These are phyloP conservation scores for Torulaspora globosa DNA, from an alignment of 1,139 yeast genomes.

Conservation along the genomic window DNA sequence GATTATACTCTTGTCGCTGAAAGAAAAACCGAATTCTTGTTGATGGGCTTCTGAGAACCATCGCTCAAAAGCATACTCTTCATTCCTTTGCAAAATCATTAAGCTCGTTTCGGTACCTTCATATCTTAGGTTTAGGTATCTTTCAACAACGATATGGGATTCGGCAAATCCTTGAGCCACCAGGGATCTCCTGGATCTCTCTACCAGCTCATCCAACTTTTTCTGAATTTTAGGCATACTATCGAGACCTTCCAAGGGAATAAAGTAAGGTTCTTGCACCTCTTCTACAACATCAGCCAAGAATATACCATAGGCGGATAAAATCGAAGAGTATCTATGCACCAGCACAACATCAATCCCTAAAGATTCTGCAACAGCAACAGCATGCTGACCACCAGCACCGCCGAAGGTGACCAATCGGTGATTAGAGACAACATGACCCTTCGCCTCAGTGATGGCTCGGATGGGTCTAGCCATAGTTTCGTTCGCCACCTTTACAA, in stretches of 20 bases:
- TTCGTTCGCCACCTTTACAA: slow-evolving; percentile 51
- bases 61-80: slow-evolving; percentile 35
- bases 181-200: slow-evolving; percentile 36
- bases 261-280: slow-evolving; percentile 55
- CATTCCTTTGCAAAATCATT: slow-evolving; percentile 49
- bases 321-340: slow-evolving; percentile 51
- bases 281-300: slow-evolving; percentile 62
- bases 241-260: slow-evolving; percentile 34
- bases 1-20: slow-evolving; percentile 54
- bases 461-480: slow-evolving; percentile 56
- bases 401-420: slow-evolving; percentile 55
- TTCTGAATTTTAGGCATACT: slow-evolving; percentile 32
- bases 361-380: slow-evolving; percentile 47
- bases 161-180: slow-evolving; percentile 46
- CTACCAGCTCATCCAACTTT: slow-evolving; percentile 37
- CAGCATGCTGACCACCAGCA: slow-evolving; percentile 57
- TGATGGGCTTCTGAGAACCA: slow-evolving; percentile 50
- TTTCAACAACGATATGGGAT: slow-evolving; percentile 46
- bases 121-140: slow-evolving; percentile 71
- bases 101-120: slow-evolving; percentile 84
- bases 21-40: slow-evolving; percentile 67
- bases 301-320: slow-evolving; percentile 56
- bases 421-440: slow-evolving; percentile 45
- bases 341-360: slow-evolving; percentile 46
- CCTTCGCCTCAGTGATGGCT: slow-evolving; percentile 53